Percentiles rank a stretch among this genome's conserved stretches.
Conservation (phyloP, 2,329 filamentous ascomycete species). For the Fusarium cicatricum region DNA sequence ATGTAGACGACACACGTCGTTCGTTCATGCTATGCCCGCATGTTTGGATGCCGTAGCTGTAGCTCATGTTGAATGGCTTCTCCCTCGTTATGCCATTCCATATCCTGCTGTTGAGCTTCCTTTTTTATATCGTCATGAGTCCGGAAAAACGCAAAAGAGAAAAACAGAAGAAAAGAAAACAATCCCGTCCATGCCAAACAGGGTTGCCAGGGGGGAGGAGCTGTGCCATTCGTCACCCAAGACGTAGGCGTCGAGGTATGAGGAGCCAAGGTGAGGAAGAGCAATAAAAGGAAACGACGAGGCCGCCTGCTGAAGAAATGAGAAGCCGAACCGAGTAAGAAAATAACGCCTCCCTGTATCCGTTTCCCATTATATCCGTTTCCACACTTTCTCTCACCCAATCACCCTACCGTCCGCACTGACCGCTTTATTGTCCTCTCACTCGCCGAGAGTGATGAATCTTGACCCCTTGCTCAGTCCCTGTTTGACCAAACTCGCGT, state of each 20-base stretch:
- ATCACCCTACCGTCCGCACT: neutral
- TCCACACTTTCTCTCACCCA: conserved; percentile 13
- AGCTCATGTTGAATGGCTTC: conserved; percentile 50
- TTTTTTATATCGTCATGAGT: conserved; percentile 30
- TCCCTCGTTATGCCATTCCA: conserved; percentile 35
- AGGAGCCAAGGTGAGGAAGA: neutral
- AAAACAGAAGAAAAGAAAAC: conserved; percentile 1
- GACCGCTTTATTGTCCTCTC: conserved; percentile 1
- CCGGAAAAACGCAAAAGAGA: conserved; percentile 20
- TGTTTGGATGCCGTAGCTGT: conserved; percentile 29
- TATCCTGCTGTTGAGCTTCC: conserved; percentile 37
- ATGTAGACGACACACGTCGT: conserved; percentile 11
- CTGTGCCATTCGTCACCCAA: neutral
- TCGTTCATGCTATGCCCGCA: conserved; percentile 14
- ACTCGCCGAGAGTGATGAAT: conserved; percentile 6
- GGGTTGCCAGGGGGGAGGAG: neutral
- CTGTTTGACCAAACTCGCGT: conserved; percentile 11
- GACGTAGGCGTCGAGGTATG: conserved; percentile 2
- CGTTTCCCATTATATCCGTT: conserved; percentile 23
- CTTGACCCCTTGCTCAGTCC: conserved; percentile 17
- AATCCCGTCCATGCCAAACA: neutral
- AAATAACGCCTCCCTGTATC: conserved; percentile 23
- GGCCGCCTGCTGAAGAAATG: conserved; percentile 20
- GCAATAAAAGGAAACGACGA: conserved; percentile 16
- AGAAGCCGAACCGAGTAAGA: conserved; percentile 19